Base-by-base conservation (phyloP, 2,329 filamentous ascomycete genomes). In the Ceratocystis colombiana region DNA sequence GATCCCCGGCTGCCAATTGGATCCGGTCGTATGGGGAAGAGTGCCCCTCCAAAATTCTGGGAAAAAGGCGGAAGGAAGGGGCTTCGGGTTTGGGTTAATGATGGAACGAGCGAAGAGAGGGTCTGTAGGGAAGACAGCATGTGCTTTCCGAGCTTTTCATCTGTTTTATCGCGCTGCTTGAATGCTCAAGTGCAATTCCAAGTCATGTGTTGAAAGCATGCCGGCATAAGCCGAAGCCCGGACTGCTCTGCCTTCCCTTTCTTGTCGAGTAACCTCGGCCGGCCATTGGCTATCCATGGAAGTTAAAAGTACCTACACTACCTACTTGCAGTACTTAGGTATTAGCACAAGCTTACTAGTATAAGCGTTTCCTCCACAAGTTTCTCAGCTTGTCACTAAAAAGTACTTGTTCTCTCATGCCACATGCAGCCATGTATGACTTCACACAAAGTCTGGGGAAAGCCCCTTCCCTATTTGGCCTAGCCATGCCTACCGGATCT, bases 221-320 rank as follows among this genome's bases (percentile, higher is more conserved):
- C 48, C 20, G 15, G 22, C 64, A n/a, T 45, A 25, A 41, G 33
- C 48, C 63, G 15, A 59, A 30, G 22, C 28, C 33, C 53, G 44
- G 20, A 2, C n/a, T 44, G 20, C 25, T 4, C 37, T 64, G 50
- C 30, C 30, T 66, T 62, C 25, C 8, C 12, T 48, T 22, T 44
- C 30, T 30, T 53, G 37, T 15, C 20, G 17, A 5, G 62, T 67
- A 67, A 64, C 66, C 66, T 67, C 66, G 66, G 66, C 66, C 66
- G 61, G 62, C 25, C 25, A 65, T 65, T 67, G 55, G 66, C 62
- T 44, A 20, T 20, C 55, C 41, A 4, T 53, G 10, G 46, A 48
- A 12, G 12, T 41, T 41, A 41, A 41, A 41, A 41, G 46, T 48
- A 48, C 46, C 20, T 48, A 22, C 8, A 48, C 5, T n/a, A 48